These are phyloP conservation scores for Entamoeba moshkovskii DNA, from an alignment of 208 protist species.

Conservation along the genomic window DNA sequence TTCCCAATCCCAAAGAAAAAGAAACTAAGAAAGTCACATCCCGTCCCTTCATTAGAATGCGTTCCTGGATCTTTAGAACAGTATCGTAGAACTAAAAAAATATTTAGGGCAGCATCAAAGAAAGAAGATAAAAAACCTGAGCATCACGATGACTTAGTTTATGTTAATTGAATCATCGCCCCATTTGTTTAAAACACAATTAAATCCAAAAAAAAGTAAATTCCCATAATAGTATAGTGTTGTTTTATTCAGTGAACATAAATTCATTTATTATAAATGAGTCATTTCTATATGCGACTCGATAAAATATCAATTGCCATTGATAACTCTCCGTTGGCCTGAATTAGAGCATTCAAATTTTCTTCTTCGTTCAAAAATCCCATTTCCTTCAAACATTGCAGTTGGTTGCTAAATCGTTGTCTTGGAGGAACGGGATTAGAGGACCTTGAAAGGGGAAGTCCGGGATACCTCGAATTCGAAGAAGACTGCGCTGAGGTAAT, in stretches of 20 bases:
- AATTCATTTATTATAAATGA: no score
- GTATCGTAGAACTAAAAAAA: neutral
- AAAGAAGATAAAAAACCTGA: neutral
- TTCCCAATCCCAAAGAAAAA: neutral
- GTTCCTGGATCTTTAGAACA: neutral
- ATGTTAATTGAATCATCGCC: no score
- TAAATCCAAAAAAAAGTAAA: no score
- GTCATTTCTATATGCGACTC: no score
- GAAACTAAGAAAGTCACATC: neutral
- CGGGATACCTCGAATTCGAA: neutral
- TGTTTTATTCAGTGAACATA: no score
- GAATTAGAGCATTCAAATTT: neutral
- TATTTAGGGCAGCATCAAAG: neutral
- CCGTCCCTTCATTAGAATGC: neutral
- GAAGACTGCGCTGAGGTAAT: neutral
- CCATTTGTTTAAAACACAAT: no score
- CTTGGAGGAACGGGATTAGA: neutral
- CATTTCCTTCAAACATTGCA: neutral
- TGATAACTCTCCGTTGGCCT: neutral
- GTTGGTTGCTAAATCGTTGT: neutral
- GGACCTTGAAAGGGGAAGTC: neutral
- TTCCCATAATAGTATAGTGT: no score
- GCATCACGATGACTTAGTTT: neutral
- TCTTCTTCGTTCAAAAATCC: neutral
- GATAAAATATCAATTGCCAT: neutral